Evolutionary conservation across 2,329 filamentous ascomycete genomes (phyloP), one percentile per base, ranked within the genome.

Genomic region (Aspergillus sojae): DNA sequence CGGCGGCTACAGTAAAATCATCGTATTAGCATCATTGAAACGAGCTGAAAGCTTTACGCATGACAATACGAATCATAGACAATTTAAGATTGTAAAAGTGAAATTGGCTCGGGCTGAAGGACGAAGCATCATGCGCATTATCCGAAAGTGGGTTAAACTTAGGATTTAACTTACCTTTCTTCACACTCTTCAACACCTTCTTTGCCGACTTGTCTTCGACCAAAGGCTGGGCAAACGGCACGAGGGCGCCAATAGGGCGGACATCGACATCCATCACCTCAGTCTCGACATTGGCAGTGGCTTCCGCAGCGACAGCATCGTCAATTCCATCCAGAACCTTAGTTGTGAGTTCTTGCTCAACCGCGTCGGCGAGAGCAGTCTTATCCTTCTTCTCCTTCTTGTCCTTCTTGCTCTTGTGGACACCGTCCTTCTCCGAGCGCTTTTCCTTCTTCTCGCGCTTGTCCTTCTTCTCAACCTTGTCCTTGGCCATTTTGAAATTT

Each of bases 1-100:
- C 97, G 73, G 95, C 94, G 71, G 94, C 95, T 98, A 80, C 57
- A 63, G 26, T 32, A 26, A 43, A 41, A 36, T 26, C 1, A 62
- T 36, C n/a, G 28, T n/a, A 59, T 74, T 65, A 77, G 72, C 57
- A n/a, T 39, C 32, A 26, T 55, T 39, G 32, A 39, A 55, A 26
- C 21, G n/a, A 55, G 14, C 11, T 26, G 30, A 21, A 65, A 54
- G 48, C 48, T 52, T 52, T 32, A 32, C 48, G 32, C n/a, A 14
- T 12, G n/a, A 45, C 55, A 57, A 30, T 14, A 57, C 55, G 16
- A 45, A 45, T 23, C 21, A 30, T 43, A 28, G 12, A 30, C 10
- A 4, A 5, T 41, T 30, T 23, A 5, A 43, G 14, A n/a, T 11
- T 52, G 48, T 23, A 34, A 32, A 11, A 10, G 16, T 14, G 12